phyloP scores from a whole-genome alignment of 23 red algal species.

The Agarophyton chilense region DNA sequence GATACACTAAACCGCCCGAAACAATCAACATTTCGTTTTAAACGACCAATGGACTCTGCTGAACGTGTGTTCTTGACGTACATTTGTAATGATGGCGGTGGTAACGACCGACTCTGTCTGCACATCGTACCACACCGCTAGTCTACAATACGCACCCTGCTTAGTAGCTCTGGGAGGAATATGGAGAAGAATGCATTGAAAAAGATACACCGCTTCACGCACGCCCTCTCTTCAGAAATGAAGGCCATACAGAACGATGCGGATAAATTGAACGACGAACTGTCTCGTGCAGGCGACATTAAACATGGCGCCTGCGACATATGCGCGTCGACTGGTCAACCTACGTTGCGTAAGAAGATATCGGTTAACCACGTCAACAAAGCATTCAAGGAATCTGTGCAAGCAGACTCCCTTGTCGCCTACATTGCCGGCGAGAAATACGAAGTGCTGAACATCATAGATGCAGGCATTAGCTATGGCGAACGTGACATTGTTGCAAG shows the following conservation, averaged over 20 bases:
- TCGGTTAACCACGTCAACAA: conserved; percentile 4
- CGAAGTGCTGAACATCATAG: conserved; percentile 23
- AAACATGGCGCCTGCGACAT: not conserved
- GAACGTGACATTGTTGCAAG: not conserved
- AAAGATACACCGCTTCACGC: conserved; percentile 7
- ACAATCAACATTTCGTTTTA: not conserved
- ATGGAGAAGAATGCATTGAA: not conserved
- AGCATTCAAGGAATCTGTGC: conserved; percentile 18
- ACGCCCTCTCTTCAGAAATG: not conserved
- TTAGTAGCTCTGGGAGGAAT: not conserved
- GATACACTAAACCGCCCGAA: not conserved
- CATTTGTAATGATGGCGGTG: not conserved
- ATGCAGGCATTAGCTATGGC: not conserved
- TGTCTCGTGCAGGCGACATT: not conserved
- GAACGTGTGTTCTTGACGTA: not conserved
- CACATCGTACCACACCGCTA: not conserved
- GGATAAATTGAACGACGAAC: not conserved
- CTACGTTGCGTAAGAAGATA: not conserved
- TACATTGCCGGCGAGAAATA: not conserved
- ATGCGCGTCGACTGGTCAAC: not conserved
- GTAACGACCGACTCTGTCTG: not conserved
- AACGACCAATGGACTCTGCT: not conserved
- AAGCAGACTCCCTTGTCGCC: not conserved
- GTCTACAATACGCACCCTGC: not conserved
- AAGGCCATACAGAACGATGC: not conserved